These are phyloP conservation scores for Sonneratia alba DNA, from an alignment of 345 rosid genomes.

Conservation along the genomic window DNA sequence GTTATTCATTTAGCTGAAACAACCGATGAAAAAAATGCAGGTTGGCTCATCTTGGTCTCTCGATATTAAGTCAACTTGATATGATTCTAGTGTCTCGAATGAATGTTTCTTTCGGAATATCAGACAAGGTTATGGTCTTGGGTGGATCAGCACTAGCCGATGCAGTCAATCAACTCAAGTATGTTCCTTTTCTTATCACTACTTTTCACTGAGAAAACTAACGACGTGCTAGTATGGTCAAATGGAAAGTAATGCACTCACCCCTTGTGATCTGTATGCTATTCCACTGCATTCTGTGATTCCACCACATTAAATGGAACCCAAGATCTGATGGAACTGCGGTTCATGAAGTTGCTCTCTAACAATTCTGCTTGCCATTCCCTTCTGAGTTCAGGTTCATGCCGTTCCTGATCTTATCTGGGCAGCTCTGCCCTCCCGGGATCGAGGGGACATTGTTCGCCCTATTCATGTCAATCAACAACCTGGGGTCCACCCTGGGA, in stretches of 20 bases:
- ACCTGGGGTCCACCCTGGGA: conserved; percentile 76
- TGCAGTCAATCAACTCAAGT: conserved; percentile 95
- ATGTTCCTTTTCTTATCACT: conserved; percentile 7
- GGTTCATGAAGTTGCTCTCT: not conserved
- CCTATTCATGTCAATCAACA: conserved; percentile 91
- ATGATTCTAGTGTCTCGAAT: conserved; percentile 57
- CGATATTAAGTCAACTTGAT: conserved; percentile 55
- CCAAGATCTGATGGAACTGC: not conserved
- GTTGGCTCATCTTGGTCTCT: conserved; percentile 67
- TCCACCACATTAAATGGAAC: not conserved
- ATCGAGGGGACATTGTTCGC: conserved; percentile 94
- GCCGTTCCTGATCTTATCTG: conserved; percentile 95
- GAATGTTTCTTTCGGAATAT: conserved; percentile 48
- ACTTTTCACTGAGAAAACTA: not conserved
- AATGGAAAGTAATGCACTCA: no score
- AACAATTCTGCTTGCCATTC: not conserved
- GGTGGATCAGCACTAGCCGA: conserved; percentile 85
- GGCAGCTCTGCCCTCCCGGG: conserved; percentile 94
- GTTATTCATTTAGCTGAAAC: not conserved
- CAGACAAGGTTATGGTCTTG: conserved; percentile 83
- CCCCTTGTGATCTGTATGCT: not conserved
- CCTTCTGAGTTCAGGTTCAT: conserved; percentile 54
- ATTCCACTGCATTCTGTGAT: not conserved
- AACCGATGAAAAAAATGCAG: conserved; percentile 34
- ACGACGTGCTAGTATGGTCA: not conserved